phyloP scores from a whole-genome alignment of 208 protist genomes.

The Trypanosoma caninum region DNA sequence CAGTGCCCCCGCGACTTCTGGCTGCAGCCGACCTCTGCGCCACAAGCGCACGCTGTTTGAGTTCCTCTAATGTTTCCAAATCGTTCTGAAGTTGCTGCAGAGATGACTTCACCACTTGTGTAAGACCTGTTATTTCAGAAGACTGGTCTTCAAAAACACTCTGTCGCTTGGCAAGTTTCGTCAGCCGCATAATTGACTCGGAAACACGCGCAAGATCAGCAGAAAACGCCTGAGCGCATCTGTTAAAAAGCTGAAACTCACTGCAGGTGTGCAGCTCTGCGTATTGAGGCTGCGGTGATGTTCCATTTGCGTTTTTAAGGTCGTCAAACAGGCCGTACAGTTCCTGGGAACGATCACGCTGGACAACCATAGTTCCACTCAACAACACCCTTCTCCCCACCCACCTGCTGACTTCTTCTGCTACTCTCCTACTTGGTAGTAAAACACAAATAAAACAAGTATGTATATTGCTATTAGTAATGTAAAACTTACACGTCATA shows the following conservation, averaged over 20 bases:
- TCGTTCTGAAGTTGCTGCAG: constrained; percentile 79
- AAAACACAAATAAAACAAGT: too few relatives aligned
- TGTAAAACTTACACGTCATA: too few relatives aligned
- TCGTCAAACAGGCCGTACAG: constrained; percentile 31
- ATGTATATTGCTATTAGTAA: too few relatives aligned
- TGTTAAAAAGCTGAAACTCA: constrained; percentile 79
- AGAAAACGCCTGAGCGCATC: constrained; percentile 76
- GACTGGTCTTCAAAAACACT: constrained; percentile 90
- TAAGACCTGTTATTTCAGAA: constrained; percentile 68
- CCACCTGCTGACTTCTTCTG: neutral
- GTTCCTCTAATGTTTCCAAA: constrained; percentile 65
- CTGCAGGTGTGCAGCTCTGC: constrained; percentile 48
- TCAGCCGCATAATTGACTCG: constrained; percentile 77
- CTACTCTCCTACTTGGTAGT: too few relatives aligned
- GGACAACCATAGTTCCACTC: constrained; percentile 20
- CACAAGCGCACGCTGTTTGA: constrained; percentile 56
- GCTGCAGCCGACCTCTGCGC: constrained; percentile 43
- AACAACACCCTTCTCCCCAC: neutral
- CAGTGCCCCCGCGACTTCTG: neutral
- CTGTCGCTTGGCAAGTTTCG: constrained; percentile 71
- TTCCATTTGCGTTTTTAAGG: constrained; percentile 4
- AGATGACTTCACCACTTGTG: constrained; percentile 74
- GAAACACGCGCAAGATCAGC: constrained; percentile 75
- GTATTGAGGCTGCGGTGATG: constrained; percentile 8
- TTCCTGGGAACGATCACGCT: constrained; percentile 35